Evolutionary conservation across 306 rosid genomes (phyloP).

Genomic region (Trifolium pratense): DNA sequence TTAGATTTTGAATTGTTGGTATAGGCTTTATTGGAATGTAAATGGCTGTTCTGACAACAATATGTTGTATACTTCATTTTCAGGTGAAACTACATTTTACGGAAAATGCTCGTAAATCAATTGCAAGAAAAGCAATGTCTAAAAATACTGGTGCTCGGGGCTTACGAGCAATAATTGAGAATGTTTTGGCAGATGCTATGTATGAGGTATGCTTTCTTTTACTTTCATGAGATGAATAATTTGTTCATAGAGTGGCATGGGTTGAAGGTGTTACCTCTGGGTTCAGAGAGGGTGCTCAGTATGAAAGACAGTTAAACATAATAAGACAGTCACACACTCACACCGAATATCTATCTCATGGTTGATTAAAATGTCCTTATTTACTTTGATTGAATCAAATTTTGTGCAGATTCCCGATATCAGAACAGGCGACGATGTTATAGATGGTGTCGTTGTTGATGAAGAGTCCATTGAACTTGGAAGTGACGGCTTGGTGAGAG

Average conservation of each 20-base stretch:
- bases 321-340: neutral
- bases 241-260: conserved; percentile 23
- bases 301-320: neutral
- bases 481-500: conserved; percentile 48
- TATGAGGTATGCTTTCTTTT: conserved; percentile 69
- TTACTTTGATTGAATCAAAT: neutral
- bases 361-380: neutral
- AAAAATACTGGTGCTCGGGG: conserved; percentile 95
- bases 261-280: neutral
- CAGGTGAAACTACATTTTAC: conserved; percentile 90
- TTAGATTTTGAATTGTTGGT: conserved; percentile 12
- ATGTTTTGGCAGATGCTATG: conserved; percentile 91
- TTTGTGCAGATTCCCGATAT: conserved; percentile 82
- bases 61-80: conserved; percentile 32
- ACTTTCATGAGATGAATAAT: conserved; percentile 32
- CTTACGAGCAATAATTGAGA: conserved; percentile 77
- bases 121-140: conserved; percentile 83
- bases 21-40: conserved; percentile 25
- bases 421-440: conserved; percentile 71
- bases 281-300: neutral
- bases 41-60: conserved; percentile 34
- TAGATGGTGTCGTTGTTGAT: conserved; percentile 83
- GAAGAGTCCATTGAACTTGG: conserved; percentile 84
- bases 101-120: conserved; percentile 65
- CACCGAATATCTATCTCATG: neutral